These are phyloP conservation scores for Colletotrichum sp. DNA, from an alignment of 2,329 filamentous ascomycete genomes.

Conservation along the genomic window DNA sequence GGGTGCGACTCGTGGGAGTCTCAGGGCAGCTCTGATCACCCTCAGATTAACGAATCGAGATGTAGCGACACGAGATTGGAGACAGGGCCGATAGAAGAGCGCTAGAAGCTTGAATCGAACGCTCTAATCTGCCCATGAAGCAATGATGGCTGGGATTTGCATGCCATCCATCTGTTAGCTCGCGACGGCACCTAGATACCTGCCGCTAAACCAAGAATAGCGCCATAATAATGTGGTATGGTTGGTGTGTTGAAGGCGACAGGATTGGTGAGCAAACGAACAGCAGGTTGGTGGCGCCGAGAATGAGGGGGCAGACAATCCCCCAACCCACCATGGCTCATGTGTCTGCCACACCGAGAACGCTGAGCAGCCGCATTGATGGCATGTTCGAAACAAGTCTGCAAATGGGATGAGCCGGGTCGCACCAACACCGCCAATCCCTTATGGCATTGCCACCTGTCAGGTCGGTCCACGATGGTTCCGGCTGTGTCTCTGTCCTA, in stretches of 20 bases:
- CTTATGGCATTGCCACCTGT: conserved; percentile 4
- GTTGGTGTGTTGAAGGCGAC: not conserved
- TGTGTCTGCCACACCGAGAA: not conserved
- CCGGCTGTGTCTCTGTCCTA: not conserved
- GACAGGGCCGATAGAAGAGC: not conserved
- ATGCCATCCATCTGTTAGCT: not conserved
- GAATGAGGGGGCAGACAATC: not conserved
- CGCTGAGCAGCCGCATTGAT: not conserved
- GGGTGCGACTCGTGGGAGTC: conserved; percentile 3
- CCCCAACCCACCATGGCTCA: not conserved
- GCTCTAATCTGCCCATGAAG: not conserved
- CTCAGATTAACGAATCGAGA: conserved; percentile 1
- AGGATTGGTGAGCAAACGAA: not conserved
- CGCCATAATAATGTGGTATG: not conserved
- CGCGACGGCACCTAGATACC: not conserved
- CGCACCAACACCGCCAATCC: not conserved
- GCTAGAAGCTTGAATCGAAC: conserved; percentile 14
- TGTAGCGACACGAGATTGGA: not conserved
- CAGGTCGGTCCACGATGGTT: not conserved
- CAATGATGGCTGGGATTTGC: not conserved
- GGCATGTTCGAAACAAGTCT: conserved; percentile 6
- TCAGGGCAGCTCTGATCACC: not conserved
- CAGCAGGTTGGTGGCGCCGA: not conserved
- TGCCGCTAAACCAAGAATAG: not conserved
- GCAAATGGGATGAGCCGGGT: conserved; percentile 4